Evolutionary conservation across 139 green algal genomes (phyloP).

Genomic region (Gonium pectorale): DNA sequence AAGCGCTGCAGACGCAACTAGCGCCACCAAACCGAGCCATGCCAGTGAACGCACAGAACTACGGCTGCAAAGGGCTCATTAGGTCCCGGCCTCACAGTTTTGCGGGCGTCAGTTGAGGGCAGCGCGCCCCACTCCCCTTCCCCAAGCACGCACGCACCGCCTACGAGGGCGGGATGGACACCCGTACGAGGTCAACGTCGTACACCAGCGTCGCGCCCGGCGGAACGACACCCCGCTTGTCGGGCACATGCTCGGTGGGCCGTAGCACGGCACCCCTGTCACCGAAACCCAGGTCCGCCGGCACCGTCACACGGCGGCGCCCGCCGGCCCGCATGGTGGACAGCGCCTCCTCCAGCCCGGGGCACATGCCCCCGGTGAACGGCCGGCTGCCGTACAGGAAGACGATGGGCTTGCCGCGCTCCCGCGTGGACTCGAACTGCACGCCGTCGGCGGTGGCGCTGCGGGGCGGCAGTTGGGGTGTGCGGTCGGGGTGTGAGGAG

Average conservation of each 20-base stretch:
- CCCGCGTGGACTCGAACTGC: constrained; percentile 82
- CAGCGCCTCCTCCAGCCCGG: constrained; percentile 80
- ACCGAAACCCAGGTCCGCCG: constrained; percentile 82
- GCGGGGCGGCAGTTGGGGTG: constrained; percentile 48
- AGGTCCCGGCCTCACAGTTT: no score
- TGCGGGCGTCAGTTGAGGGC: no score
- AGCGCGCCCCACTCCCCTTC: no score
- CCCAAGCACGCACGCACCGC: background rate
- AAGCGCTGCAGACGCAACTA: no score
- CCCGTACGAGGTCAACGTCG: constrained; percentile 77
- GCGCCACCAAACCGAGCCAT: no score
- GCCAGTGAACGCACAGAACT: no score
- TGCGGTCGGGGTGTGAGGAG: background rate
- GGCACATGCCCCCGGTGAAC: constrained; percentile 81
- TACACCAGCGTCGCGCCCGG: constrained; percentile 77
- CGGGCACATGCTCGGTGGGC: constrained; percentile 79
- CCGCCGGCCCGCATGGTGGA: constrained; percentile 83
- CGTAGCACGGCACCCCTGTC: constrained; percentile 71
- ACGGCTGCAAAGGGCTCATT: no score
- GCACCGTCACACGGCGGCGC: constrained; percentile 75
- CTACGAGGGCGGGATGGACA: constrained; percentile 85
- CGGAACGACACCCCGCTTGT: constrained; percentile 83
- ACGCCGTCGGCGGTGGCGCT: constrained; percentile 62
- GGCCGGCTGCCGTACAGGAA: constrained; percentile 78
- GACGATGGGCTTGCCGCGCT: constrained; percentile 85